Evolutionary conservation across 495 filamentous ascomycete genomes (phyloP), one percentile per base, ranked within the genome.

Genomic region (Chlorociboria aeruginascens): DNA sequence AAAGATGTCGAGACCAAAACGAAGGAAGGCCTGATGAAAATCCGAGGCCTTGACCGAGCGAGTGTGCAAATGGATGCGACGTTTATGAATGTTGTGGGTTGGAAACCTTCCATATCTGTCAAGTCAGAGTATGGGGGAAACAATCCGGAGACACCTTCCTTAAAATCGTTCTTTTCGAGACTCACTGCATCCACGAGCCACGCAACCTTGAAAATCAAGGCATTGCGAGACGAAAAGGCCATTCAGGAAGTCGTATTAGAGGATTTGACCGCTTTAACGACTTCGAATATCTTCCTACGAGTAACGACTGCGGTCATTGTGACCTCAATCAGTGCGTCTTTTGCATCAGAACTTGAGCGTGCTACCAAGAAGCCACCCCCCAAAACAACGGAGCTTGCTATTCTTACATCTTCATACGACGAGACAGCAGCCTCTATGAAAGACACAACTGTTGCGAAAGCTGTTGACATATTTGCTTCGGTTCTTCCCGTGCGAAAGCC

Each of bases 321-420:
- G 34, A 88, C 88, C 32, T 81, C 73, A 17, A 74, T 94, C 1
- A 66, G 70, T 39, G 60, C 69, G 29, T 71, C 66, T 33, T 82
- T 96, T 54, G 79, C 85, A 9, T 70, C 77, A 12, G 93, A 99
- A 61, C 73, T 97, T n/a, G 89, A 97, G 68, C 73, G 93, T 32
- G 90, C 93, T 17, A 97, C 93, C 3, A 94, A 96, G 63, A 99
- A 99, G 60, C 84, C 89, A 14, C 93, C 93, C 7, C 93, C 93
- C 0, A 92, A 85, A 58, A 75, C 69, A 29, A 89, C 90, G 0
- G 84, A 79, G 32, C 73, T 99, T 9, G 81, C 89, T 4, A 81
- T 96, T 38, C 66, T 99, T 25, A 95, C 88, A 2, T 87, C 90
- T 32, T 92, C 89, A 0, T 89, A 89, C 58, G 88, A 94, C 57